Conservation (phyloP, 345 rosid genomes). For the Anastatica hierochuntica region DNA sequence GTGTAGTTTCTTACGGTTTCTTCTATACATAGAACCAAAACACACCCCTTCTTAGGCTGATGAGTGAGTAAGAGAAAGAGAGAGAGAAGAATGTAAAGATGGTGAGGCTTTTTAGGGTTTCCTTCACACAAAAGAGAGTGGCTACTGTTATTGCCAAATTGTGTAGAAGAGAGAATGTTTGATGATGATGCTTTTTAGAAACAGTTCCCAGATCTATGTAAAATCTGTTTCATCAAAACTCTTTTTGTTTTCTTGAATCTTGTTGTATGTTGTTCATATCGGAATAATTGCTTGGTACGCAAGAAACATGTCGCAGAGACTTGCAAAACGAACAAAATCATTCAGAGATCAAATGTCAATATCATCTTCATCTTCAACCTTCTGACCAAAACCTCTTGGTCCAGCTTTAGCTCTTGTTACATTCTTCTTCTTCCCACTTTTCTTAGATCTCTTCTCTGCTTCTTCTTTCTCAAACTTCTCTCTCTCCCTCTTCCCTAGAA, state of each 20-base stretch:
- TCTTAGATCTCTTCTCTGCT: constrained; percentile 51
- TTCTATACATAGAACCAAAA: constrained; percentile 37
- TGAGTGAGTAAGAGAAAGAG: constrained; percentile 25
- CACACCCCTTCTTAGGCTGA: constrained; percentile 24
- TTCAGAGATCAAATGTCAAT: constrained; percentile 6
- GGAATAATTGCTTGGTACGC: not conserved
- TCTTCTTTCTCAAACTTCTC: constrained; percentile 71
- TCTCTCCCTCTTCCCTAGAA: constrained; percentile 57
- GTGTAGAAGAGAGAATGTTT: constrained; percentile 41
- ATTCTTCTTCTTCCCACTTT: constrained; percentile 39
- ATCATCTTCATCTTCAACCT: constrained; percentile 32
- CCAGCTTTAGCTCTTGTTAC: constrained; percentile 43
- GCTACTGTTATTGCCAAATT: constrained; percentile 18
- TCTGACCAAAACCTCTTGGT: constrained; percentile 64
- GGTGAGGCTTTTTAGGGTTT: constrained; percentile 24
- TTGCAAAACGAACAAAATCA: constrained; percentile 10
- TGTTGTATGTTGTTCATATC: too few relatives aligned
- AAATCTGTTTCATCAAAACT: too few relatives aligned
- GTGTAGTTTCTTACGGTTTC: constrained; percentile 53
- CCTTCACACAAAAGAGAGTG: constrained; percentile 37
- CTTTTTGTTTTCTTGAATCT: too few relatives aligned
- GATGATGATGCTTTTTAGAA: constrained; percentile 33
- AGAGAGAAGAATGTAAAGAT: constrained; percentile 42
- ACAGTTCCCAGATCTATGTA: too few relatives aligned
- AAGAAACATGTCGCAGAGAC: not conserved